A percentile compares a stretch with the other conserved stretches of the same genome.
phyloP scores from a whole-genome alignment of 2,329 filamentous ascomycete species.

The Aspergillus udagawae region DNA sequence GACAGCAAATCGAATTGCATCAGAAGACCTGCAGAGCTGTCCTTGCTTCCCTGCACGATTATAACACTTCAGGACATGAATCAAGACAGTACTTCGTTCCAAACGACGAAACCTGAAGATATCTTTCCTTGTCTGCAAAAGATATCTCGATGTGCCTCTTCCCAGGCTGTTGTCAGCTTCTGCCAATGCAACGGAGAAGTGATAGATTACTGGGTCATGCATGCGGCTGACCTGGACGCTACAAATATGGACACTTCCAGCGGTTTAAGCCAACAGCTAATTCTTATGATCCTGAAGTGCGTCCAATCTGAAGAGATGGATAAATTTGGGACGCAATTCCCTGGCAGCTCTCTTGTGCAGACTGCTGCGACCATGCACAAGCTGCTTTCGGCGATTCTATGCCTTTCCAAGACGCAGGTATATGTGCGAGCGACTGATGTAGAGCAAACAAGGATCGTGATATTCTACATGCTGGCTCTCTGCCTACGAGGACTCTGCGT shows the following conservation, averaged over 20 bases:
- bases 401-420: conserved; percentile 9
- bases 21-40: conserved; percentile 15
- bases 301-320: conserved; percentile 5
- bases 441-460: conserved; percentile 4
- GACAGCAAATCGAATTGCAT: conserved; percentile 17
- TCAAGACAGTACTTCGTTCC: neutral
- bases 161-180: conserved; percentile 11
- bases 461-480: conserved; percentile 15
- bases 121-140: conserved; percentile 3
- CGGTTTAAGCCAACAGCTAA: conserved; percentile 1
- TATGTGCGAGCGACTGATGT: conserved; percentile 6
- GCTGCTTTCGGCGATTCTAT: conserved; percentile 14
- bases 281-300: conserved; percentile 5
- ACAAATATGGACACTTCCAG: neutral
- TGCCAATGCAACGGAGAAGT: conserved; percentile 3
- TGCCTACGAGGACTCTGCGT: conserved; percentile 15
- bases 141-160: neutral
- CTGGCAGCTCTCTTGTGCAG: conserved; percentile 4
- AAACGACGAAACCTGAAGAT: neutral
- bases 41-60: conserved; percentile 6
- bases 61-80: neutral
- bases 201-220: conserved; percentile 7
- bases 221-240: conserved; percentile 1
- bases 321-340: neutral
- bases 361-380: conserved; percentile 11